Evolutionary conservation across 1,284 basidiomycete species (phyloP).

Genomic region (Porogramme epimiltina): DNA sequence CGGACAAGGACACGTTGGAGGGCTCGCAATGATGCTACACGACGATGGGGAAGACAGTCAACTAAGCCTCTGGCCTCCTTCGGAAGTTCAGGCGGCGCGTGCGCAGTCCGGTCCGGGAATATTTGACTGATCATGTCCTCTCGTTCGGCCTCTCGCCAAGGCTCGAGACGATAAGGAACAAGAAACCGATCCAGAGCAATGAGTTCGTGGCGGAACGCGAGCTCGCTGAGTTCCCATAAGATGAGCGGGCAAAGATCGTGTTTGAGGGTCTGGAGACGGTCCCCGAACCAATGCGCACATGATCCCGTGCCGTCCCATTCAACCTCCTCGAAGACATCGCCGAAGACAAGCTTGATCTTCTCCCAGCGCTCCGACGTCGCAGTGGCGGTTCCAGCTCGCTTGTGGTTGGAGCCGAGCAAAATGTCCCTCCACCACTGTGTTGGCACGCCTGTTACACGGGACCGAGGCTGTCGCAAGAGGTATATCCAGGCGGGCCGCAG

Average conservation of each 20-base stretch:
- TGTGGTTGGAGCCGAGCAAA: constrained; percentile 1
- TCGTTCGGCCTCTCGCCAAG: background rate
- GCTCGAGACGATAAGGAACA: background rate
- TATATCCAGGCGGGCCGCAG: constrained; percentile 4
- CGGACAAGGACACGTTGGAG: background rate
- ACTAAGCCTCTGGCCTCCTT: background rate
- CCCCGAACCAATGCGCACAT: background rate
- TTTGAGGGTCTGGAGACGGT: background rate
- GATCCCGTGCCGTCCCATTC: background rate
- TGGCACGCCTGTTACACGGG: background rate
- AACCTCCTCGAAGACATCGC: background rate
- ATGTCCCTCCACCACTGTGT: constrained; percentile 8
- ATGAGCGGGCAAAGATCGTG: background rate
- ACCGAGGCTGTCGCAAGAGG: background rate
- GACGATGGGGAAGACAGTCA: background rate
- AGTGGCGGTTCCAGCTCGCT: background rate
- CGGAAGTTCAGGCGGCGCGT: background rate
- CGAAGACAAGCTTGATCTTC: constrained; percentile 4
- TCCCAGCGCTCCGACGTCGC: background rate
- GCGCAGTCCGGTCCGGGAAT: background rate
- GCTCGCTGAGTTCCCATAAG: constrained; percentile 15
- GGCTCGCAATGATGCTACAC: background rate
- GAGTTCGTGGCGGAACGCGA: constrained; percentile 14
- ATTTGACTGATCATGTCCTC: background rate
- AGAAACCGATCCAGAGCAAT: constrained; percentile 9